Evolutionary conservation across 352 stramenopile genomes (phyloP).

Genomic region (Globisporangium irregulare): DNA sequence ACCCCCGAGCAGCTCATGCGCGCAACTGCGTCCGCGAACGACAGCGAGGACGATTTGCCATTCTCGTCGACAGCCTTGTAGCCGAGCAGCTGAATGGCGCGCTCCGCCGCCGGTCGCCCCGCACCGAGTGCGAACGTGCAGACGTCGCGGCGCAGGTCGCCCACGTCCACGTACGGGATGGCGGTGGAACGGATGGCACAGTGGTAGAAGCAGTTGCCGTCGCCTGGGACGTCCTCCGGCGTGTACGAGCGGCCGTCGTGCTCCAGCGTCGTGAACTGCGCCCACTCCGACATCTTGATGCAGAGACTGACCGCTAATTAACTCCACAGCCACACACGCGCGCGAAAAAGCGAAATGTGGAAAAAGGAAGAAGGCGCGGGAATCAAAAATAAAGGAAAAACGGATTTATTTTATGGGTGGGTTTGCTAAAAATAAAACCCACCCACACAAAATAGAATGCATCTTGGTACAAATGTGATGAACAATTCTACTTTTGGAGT

Average conservation of each 20-base stretch:
- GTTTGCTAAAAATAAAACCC: too few species aligned
- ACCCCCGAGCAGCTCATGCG: not conserved
- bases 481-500: not conserved
- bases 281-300: not conserved
- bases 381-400: too few species aligned
- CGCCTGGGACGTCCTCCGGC: not conserved
- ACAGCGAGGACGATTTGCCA: not conserved
- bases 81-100: not conserved
- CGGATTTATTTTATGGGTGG: too few species aligned
- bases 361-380: too few species aligned
- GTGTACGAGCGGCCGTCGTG: not conserved
- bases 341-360: not conserved
- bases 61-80: not conserved
- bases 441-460: too few species aligned
- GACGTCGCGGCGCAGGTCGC: not conserved
- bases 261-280: not conserved
- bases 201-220: not conserved
- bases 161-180: not conserved
- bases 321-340: not conserved
- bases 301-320: not conserved
- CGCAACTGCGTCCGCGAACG: not conserved
- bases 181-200: not conserved
- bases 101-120: not conserved
- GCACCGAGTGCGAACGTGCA: not conserved
- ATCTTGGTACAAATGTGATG: not conserved